phyloP scores from a whole-genome alignment of 2,329 filamentous ascomycete species.

The Arthrobotrys megalospora region DNA sequence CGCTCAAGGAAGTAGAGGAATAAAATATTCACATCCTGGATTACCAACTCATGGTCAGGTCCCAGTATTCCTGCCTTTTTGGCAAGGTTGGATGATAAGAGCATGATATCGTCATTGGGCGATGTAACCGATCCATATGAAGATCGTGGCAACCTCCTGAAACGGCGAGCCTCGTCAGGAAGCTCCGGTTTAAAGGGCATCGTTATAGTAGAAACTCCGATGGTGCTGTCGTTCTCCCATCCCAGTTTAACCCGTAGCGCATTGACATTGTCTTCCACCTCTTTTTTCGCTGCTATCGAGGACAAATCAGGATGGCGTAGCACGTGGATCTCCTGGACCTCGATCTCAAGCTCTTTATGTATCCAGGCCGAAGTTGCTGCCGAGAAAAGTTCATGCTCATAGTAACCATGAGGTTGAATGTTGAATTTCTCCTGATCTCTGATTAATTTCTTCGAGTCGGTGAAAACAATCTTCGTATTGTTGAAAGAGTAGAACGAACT shows the following conservation, averaged over 20 bases:
- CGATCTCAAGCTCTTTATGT: constrained; percentile 29
- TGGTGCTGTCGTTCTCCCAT: neutral
- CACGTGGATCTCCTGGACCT: constrained; percentile 3
- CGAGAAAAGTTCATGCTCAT: constrained; percentile 22
- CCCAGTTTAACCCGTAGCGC: neutral
- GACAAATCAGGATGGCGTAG: constrained; percentile 2
- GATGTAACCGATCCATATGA: neutral
- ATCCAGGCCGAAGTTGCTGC: constrained; percentile 34
- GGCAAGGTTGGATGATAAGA: neutral
- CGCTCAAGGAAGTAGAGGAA: neutral
- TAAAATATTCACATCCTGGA: constrained; percentile 10
- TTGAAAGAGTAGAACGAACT: constrained; percentile 16
- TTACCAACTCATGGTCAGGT: neutral
- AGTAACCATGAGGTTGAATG: neutral
- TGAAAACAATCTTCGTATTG: constrained; percentile 18
- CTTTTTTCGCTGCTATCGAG: neutral
- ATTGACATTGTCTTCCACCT: neutral
- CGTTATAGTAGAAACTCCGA: neutral
- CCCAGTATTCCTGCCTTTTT: constrained; percentile 5
- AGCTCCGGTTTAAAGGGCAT: neutral
- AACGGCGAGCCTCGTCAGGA: neutral
- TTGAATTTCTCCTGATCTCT: neutral
- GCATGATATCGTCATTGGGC: neutral
- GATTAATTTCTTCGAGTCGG: constrained; percentile 1
- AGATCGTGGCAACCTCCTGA: neutral